These are phyloP conservation scores for Tolypocladium endophyticum DNA, from an alignment of 2,329 filamentous ascomycete genomes.

Conservation along the genomic window DNA sequence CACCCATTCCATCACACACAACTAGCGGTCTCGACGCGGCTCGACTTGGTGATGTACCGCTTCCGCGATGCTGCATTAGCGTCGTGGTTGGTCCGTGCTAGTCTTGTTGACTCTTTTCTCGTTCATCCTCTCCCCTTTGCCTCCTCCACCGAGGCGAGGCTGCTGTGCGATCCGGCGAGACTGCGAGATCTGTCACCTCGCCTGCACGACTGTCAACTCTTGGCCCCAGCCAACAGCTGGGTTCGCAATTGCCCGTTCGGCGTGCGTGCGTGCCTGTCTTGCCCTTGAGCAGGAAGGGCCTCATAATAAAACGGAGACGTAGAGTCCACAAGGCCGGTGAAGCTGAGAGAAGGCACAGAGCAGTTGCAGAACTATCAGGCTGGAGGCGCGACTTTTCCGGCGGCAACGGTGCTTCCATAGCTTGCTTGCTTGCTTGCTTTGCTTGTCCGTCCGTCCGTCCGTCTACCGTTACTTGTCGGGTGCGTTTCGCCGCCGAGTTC, in stretches of 20 bases:
- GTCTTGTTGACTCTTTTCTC: conserved; percentile 13
- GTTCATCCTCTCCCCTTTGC: not conserved
- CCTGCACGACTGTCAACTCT: not conserved
- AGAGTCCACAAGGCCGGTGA: not conserved
- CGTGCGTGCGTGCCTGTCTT: not conserved
- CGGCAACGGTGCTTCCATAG: not conserved
- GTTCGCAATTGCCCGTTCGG: not conserved
- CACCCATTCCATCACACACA: not conserved
- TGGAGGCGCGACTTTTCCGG: not conserved
- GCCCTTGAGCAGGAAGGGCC: not conserved
- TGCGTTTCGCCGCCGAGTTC: not conserved
- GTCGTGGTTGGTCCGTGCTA: not conserved
- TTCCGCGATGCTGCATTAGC: not conserved
- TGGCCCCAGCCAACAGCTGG: not conserved
- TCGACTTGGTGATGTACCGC: not conserved
- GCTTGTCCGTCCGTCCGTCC: not conserved
- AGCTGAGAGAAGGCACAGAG: not conserved
- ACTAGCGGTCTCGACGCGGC: not conserved
- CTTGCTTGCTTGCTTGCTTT: not conserved
- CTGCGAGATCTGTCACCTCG: not conserved
- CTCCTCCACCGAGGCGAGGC: not conserved
- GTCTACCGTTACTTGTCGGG: not conserved
- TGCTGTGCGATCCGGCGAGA: not conserved
- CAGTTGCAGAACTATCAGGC: not conserved
- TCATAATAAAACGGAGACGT: not conserved